phyloP scores from a whole-genome alignment of 1,139 yeast genomes.

The Taphrina communis region DNA sequence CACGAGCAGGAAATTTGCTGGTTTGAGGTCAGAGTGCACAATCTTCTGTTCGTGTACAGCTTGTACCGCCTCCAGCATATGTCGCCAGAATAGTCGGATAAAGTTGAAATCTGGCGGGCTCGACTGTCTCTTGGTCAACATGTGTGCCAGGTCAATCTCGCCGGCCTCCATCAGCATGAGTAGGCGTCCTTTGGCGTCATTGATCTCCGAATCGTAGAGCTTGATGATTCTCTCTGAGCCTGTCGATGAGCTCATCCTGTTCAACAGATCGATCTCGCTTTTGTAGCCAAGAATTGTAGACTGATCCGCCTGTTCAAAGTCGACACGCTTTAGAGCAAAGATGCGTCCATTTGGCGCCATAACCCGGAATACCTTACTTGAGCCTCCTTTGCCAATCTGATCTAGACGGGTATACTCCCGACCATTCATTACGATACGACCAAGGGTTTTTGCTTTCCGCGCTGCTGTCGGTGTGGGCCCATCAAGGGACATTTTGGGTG shows the following conservation, averaged over 20 bases:
- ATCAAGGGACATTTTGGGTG: conserved; percentile 30
- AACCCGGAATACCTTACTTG: conserved; percentile 89
- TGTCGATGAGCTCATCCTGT: conserved; percentile 56
- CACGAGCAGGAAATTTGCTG: conserved; percentile 90
- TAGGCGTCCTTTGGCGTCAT: conserved; percentile 66
- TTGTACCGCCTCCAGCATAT: conserved; percentile 78
- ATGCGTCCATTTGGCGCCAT: conserved; percentile 59
- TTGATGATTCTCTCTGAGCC: conserved; percentile 76
- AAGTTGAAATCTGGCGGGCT: conserved; percentile 72
- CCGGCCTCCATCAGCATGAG: conserved; percentile 87
- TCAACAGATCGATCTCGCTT: conserved; percentile 83
- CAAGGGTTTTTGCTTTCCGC: conserved; percentile 28
- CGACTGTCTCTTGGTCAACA: conserved; percentile 64
- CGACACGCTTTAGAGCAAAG: conserved; percentile 83
- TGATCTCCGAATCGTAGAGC: conserved; percentile 73
- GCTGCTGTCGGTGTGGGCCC: conserved; percentile 27
- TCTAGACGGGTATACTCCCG: conserved; percentile 73
- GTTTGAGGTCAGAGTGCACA: conserved; percentile 93
- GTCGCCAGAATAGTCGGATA: conserved; percentile 79
- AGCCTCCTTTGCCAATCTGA: conserved; percentile 87
- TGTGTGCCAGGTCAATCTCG: conserved; percentile 86
- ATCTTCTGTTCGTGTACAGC: conserved; percentile 88
- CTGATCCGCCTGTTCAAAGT: conserved; percentile 80
- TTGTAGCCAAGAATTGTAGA: conserved; percentile 76
- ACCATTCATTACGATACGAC: conserved; percentile 39